A percentile compares a stretch with the other conserved stretches of the same genome.
Evolutionary conservation across 2,329 filamentous ascomycete species (phyloP).

Genomic region (Talaromyces sp.): DNA sequence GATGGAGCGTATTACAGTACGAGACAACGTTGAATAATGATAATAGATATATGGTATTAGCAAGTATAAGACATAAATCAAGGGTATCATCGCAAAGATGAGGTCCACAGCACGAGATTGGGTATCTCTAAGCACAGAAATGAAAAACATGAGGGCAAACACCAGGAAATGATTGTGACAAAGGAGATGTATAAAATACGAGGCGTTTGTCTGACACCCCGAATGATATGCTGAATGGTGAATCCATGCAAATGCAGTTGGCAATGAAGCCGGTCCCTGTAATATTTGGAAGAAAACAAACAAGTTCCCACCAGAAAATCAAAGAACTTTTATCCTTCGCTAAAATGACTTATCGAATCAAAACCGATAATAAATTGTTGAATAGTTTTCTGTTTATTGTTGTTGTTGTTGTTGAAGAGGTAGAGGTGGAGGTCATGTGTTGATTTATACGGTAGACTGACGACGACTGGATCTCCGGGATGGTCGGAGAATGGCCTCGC

Average conservation of each 20-base stretch:
- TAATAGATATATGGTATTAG: conserved; percentile 7
- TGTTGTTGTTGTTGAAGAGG: background rate
- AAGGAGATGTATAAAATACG: conserved; percentile 14
- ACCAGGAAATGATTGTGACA: conserved; percentile 15
- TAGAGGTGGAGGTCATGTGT: background rate
- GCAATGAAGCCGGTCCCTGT: conserved; percentile 17
- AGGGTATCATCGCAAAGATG: conserved; percentile 17
- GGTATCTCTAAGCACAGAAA: conserved; percentile 19
- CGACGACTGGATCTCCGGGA: conserved; percentile 15
- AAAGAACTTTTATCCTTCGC: conserved; percentile 12
- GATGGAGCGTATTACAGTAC: background rate
- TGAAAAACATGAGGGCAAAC: conserved; percentile 9
- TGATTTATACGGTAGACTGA: conserved; percentile 25
- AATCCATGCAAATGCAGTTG: conserved; percentile 18
- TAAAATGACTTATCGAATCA: background rate
- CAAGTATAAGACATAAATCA: conserved; percentile 11
- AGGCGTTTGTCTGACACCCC: background rate
- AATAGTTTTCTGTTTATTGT: background rate
- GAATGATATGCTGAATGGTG: background rate
- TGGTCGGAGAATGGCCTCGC: conserved; percentile 74
- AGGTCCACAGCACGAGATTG: conserved; percentile 18
- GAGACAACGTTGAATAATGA: background rate
- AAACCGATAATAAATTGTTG: background rate
- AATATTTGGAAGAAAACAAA: conserved; percentile 9
- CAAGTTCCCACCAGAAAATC: conserved; percentile 11